Evolutionary conservation across 257 asterid genomes (phyloP).

Genomic region (Nicotiana benthamiana): DNA sequence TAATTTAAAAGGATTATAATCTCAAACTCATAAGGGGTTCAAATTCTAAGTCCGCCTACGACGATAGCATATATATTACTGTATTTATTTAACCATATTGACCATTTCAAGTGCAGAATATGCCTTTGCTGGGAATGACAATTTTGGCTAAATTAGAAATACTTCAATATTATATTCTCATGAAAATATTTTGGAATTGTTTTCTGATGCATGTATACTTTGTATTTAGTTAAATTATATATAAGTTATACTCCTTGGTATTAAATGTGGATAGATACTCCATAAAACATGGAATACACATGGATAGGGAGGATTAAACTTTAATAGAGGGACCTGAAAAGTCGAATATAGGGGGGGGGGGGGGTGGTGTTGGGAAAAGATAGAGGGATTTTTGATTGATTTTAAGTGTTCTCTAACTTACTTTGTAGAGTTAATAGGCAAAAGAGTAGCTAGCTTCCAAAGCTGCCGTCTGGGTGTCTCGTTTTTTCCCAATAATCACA

Average conservation of each 20-base stretch:
- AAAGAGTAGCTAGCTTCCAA: background rate
- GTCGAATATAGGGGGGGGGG: background rate
- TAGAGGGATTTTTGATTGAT: background rate
- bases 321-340: background rate
- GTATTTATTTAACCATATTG: background rate
- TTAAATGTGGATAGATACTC: background rate
- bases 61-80: no score
- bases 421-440: conserved; percentile 3
- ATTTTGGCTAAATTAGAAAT: background rate
- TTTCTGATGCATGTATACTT: background rate
- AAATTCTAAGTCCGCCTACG: no score
- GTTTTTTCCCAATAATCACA: background rate
- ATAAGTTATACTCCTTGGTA: background rate
- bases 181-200: background rate
- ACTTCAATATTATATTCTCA: background rate
- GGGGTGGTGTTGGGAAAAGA: background rate
- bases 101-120: background rate
- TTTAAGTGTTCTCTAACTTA: background rate
- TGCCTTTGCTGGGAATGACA: background rate
- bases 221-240: no score
- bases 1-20: no score
- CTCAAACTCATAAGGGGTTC: no score
- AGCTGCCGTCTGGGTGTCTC: background rate
- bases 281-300: conserved; percentile 1
- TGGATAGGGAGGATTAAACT: background rate